Evolutionary conservation across 441 rosid genomes (phyloP), one percentile per base, ranked within the genome.

Genomic region (Pelargonium citronellum): DNA sequence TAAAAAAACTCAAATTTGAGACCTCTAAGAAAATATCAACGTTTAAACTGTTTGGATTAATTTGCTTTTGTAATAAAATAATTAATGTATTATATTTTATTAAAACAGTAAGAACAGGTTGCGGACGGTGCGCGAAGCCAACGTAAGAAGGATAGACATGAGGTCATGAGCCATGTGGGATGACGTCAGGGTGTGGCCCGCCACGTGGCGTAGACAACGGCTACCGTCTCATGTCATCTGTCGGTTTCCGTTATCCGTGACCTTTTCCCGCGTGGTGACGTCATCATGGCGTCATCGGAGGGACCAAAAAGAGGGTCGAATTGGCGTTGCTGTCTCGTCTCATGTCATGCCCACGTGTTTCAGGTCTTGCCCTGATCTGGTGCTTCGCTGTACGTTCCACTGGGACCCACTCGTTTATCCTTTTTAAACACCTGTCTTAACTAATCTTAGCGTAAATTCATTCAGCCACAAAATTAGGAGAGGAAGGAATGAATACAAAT

Each of bases 71-170:
- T n/a, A n/a, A n/a, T n/a, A n/a, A n/a, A n/a, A n/a, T n/a, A n/a
- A n/a, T n/a, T n/a, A n/a, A n/a, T n/a, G n/a, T n/a, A n/a, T n/a
- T n/a, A n/a, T n/a, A n/a, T n/a, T n/a, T 51, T 51, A n/a, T 51
- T 51, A 39, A 4, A 34, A 61, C 24, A 63, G 53, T 19, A 70
- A 39, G 22, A 70, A 39, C 1, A 37, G 75, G 67, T 65, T 37
- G 67, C 60, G 64, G 78, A 65, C 83, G 75, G 74, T 71, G 81
- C 57, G 69, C 20, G 37, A 37, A 63, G 68, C 63, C 46, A 37
- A 46, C 78, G 81, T 67, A 24, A 22, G 16, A 46, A 0, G 51
- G 51, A 46, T n/a, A 13, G 51, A 13, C 13, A 46, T 46, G 51
- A 46, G 13, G 13, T 46, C 51, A 46, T 7, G 51, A 13, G 13